Base-by-base conservation (phyloP, 495 filamentous ascomycete species). In the Aspergillus cristatus region DNA sequence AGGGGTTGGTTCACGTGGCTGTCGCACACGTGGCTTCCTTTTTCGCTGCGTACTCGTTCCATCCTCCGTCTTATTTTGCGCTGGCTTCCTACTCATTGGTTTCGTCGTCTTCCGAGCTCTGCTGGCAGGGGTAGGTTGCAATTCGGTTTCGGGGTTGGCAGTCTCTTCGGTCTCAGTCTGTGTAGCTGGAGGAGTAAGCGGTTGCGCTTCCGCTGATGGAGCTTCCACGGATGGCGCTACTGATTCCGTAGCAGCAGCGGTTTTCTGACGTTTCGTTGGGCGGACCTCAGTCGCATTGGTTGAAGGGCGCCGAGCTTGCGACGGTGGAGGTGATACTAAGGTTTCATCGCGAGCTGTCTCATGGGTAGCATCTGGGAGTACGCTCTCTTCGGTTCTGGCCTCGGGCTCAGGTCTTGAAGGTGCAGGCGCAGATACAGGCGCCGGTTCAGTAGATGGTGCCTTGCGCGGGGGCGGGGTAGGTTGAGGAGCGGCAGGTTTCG, bases 1-100 rank as follows among this genome's bases (percentile, higher is more conserved):
- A 1, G 86, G 87, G 1, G 85, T 93, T 7, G 64, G 55, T 47
- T 77, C 68, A 26, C 77, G 71, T 50, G 57, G 58, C 40, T 50
- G 58, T 15, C 63, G 57, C 24, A 47, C 43, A 6, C 66, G 55
- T 3, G 43, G 50, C 38, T 48, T 66, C 52, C 44, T 60, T 38
- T 47, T 38, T 38, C 50, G 57, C 28, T 38, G 54, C 17, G 42
- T 41, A 22, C 41, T 43, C 13, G 28, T 46, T 6, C 43, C 52
- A 16, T 36, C 28, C 18, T 53, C 57, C 31, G 51, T 40, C 11
- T 31, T 44, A 7, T 41, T 48, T 32, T 48, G 57, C 0, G 52
- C 54, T 8, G 43, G 35, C 38, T 55, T 56, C 39, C 57, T 56
- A 31, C 53, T 58, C 38, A 31, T 46, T 34, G 34, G 18, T 43